Base-by-base conservation (phyloP, 2,329 filamentous ascomycete genomes). In the Aspergillus sclerotialis region DNA sequence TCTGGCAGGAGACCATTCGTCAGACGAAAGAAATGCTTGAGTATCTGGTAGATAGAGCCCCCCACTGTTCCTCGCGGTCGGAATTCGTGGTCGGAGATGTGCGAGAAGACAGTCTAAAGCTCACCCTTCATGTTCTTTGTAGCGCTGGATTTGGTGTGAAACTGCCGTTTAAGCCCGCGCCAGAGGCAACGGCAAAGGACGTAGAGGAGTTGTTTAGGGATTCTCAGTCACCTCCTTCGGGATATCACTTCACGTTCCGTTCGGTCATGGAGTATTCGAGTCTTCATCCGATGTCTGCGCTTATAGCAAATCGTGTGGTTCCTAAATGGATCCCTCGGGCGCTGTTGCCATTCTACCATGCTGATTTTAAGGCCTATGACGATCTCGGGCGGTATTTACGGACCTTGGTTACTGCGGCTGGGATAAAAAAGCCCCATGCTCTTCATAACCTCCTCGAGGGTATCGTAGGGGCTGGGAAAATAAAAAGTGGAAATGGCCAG, bases 101-200 rank as follows among this genome's bases (percentile, higher is more conserved):
- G 9, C 42, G 53, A 7, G 46, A 57, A 5, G 60, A 67, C 32
- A 52, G 53, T 3, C 46, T 54, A 15, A 54, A 55, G 8, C 32
- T 64, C 4, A 54, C 61, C 1, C 42, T 65, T 24, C 58, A 64
- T 30, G 55, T 66, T 5, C 49, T 66, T 15, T 56, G 51, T n/a
- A 43, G 53, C 4, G 58, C 56, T 10, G 63, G 58, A 1, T 63
- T 61, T 28, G 58, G 60, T 7, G 51, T 56, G 4, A 37, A 34
- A 2, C 27, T 50, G 28, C 39, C 40, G 4, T 45, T 43, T 31
- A 36, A 45, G 38, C 27, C 39, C 29, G 21, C 39, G 5, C 25
- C 36, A 25, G 28, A 50, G 9, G 31, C 47, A 24, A 36, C 42
- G 5, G 18, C 36, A 4, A 46, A 38, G 35, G 47, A 28, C 37